Evolutionary conservation across 257 asterid species (phyloP).

Genomic region (Nyctanthes arbortristis): DNA sequence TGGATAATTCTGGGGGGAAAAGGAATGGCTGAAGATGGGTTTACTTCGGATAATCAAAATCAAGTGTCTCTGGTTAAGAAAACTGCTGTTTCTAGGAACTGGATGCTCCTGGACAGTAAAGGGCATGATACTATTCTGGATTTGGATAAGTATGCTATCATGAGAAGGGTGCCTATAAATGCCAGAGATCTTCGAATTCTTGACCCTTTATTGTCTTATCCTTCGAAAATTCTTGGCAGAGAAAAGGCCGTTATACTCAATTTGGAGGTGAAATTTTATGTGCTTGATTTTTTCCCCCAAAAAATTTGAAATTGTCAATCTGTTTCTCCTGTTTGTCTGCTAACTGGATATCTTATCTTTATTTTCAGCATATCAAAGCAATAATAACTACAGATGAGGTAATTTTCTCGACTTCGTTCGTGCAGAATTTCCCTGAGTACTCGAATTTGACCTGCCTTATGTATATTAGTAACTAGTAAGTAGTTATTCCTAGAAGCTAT

Average conservation of each 20-base stretch:
- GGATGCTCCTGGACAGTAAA: constrained; percentile 59
- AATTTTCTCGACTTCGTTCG: not conserved
- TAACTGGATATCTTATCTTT: not conserved
- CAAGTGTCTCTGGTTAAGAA: constrained; percentile 48
- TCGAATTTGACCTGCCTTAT: not conserved
- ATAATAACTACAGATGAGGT: constrained; percentile 89
- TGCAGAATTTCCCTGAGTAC: not conserved
- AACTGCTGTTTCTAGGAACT: constrained; percentile 60
- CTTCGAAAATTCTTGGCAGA: constrained; percentile 82
- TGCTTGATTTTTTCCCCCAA: not conserved
- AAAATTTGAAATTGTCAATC: not conserved
- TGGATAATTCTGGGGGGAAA: constrained; percentile 19
- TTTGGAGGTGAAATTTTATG: constrained; percentile 56
- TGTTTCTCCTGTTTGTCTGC: not conserved
- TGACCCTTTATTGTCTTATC: constrained; percentile 88
- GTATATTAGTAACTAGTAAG: not conserved
- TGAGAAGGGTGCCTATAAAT: constrained; percentile 72
- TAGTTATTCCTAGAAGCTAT: not conserved
- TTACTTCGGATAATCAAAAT: constrained; percentile 35
- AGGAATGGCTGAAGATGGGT: constrained; percentile 39
- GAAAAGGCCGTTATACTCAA: constrained; percentile 82
- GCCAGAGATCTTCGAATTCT: constrained; percentile 90
- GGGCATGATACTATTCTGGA: constrained; percentile 68
- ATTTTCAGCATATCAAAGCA: constrained; percentile 89
- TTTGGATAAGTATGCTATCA: constrained; percentile 77